phyloP scores from a whole-genome alignment of 148 eudicot species.

The Dysphania ambrosioides region DNA sequence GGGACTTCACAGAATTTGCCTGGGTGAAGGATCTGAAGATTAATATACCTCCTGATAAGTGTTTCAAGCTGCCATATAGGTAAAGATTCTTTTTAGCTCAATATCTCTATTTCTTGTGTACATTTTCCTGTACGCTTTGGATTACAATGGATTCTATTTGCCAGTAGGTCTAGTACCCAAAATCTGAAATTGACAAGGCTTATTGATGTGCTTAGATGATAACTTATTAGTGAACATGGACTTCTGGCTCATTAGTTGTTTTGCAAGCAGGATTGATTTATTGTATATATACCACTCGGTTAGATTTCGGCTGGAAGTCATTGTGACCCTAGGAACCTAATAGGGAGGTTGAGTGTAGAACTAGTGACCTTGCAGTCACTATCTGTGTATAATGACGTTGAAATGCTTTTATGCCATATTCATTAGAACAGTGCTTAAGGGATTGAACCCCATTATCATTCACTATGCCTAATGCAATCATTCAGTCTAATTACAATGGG shows the following conservation, averaged over 20 bases:
- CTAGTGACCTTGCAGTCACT: no score
- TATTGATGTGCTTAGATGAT: not conserved
- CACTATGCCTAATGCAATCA: no score
- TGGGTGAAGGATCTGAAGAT: constrained; percentile 79
- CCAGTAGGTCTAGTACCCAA: not conserved
- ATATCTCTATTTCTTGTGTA: not conserved
- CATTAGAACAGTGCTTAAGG: no score
- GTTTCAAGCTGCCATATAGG: constrained; percentile 95
- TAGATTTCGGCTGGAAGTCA: not conserved
- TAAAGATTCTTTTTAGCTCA: constrained; percentile 30
- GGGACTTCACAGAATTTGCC: constrained; percentile 95
- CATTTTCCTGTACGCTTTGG: not conserved
- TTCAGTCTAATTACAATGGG: not conserved
- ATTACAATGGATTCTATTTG: not conserved
- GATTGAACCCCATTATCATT: no score
- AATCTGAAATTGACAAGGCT: not conserved
- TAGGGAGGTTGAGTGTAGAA: not conserved
- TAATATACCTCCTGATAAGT: constrained; percentile 80
- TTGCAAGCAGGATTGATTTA: not conserved
- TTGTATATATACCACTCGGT: not conserved
- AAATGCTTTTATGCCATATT: not conserved
- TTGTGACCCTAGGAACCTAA: not conserved
- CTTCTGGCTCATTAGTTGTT: not conserved
- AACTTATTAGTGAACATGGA: not conserved
- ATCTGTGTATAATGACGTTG: no score